Percentiles rank a stretch among this genome's conserved stretches.
These are phyloP conservation scores for Croton laevigatus DNA, from an alignment of 441 rosid species.

Conservation along the genomic window DNA sequence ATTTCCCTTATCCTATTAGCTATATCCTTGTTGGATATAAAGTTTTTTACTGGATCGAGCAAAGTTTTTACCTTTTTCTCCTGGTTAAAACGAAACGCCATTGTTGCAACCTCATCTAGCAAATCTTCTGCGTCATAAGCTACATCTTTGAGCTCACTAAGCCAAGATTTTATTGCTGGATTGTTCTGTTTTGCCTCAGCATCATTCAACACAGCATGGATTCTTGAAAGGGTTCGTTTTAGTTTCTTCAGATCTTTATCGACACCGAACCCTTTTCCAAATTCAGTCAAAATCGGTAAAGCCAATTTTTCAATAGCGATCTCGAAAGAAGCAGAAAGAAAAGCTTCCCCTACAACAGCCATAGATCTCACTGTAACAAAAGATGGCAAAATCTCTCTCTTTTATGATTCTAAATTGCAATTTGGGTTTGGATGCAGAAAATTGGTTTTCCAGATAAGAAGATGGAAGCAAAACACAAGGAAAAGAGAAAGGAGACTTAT, in stretches of 20 bases:
- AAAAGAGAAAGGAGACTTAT: too few species aligned
- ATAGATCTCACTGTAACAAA: neutral
- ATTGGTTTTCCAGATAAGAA: neutral
- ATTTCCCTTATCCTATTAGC: conserved; percentile 14
- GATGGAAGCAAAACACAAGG: neutral
- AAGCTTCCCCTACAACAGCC: conserved; percentile 12
- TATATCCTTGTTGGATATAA: neutral
- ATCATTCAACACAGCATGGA: conserved; percentile 15
- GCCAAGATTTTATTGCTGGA: neutral
- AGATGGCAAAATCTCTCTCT: neutral
- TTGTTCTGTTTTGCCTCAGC: conserved; percentile 17
- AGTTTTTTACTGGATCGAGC: neutral
- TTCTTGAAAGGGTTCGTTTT: neutral
- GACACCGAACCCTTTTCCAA: conserved; percentile 1
- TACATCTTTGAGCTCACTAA: conserved; percentile 16
- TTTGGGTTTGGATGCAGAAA: neutral
- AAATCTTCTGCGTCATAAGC: conserved; percentile 19
- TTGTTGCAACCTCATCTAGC: conserved; percentile 14
- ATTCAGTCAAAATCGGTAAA: conserved; percentile 14
- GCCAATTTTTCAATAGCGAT: conserved; percentile 13
- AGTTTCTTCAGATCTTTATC: conserved; percentile 16
- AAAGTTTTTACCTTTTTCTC: conserved; percentile 9
- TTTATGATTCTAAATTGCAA: neutral
- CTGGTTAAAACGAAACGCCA: conserved; percentile 15
- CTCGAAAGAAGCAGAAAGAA: conserved; percentile 20